Conservation (phyloP, 163 green algal genomes). For the Volvox carteri region DNA sequence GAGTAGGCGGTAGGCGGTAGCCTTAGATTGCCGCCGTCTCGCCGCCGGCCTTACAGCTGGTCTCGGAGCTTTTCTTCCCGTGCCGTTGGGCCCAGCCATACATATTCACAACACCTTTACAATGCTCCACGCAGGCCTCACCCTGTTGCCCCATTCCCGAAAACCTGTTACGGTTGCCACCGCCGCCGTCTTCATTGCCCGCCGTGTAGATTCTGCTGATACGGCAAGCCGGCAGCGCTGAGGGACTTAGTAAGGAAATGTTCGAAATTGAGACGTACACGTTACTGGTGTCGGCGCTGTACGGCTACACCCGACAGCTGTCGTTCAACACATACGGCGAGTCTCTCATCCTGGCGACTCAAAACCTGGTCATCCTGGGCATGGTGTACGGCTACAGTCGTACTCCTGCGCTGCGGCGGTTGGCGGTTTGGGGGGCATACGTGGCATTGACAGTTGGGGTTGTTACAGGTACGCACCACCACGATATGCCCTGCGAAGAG, state of each 20-base stretch:
- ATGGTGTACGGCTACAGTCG: conserved; percentile 85
- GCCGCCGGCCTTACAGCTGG: no score
- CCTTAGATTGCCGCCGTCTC: no score
- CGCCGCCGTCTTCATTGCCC: no score
- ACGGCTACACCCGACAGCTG: conserved; percentile 85
- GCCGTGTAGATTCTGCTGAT: conserved; percentile 79
- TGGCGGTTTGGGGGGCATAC: conserved; percentile 40
- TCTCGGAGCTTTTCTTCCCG: no score
- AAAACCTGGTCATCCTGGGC: conserved; percentile 88
- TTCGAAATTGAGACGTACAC: conserved; percentile 92
- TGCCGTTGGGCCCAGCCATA: no score
- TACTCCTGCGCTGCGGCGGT: conserved; percentile 38
- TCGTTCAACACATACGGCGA: conserved; percentile 93
- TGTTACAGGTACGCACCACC: conserved; percentile 16
- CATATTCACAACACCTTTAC: no score
- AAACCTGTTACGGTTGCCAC: no score
- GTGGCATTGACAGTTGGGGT: conserved; percentile 45
- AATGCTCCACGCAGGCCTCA: no score
- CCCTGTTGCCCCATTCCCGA: no score
- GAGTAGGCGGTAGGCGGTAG: no score
- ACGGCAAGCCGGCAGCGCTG: conserved; percentile 73
- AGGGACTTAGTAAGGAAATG: conserved; percentile 81
- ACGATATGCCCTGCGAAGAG: no score
- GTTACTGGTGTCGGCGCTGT: conserved; percentile 83
- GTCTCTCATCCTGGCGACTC: conserved; percentile 75